Base-by-base conservation (phyloP, 2,329 filamentous ascomycete genomes). In the Nothopassalora personata region DNA sequence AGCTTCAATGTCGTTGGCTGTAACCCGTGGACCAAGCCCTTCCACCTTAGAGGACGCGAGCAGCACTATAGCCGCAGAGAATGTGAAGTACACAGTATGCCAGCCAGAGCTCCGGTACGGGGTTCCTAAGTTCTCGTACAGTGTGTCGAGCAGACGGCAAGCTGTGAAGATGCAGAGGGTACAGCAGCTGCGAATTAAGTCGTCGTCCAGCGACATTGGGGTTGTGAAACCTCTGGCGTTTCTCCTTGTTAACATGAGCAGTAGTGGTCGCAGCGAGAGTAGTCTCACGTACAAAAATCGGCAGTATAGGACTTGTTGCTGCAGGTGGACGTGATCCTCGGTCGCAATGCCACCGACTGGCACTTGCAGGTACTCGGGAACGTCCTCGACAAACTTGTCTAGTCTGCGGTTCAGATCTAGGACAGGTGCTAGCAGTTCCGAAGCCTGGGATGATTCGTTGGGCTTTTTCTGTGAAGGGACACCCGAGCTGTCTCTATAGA, bases 191-290 rank as follows among this genome's bases (percentile, higher is more conserved):
- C 57, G 74, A 67, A 59, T 71, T 54, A 57, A 68, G 65, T 68
- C 73, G 63, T 53, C 76, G 64, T 46, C 70, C 70, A 64, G 75
- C 68, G 53, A 75, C 63, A 23, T 74, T 60, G 59, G 57, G 1
- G 50, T 59, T n/a, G 30, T 34, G 11, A 53, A 45, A n/a, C 55
- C 46, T 19, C 45, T 56, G 9, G 50, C 48, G 34, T 60, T 66
- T 7, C 69, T 68, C 55, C 66, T 73, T 23, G 72, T 70, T 54
- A 72, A 71, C 54, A 73, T 48, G 68, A 76, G 72, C 9, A 68
- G 47, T 15, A 68, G 52, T 3, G 64, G 66, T 19, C 66, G 60
- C 9, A 67, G 57, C 7, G 61, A 66, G 1, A 68, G 63, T 1
- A 68, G 50, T 27, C 66, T 56, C n/a, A 68, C 58, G 33, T 67